Evolutionary conservation across 1,284 basidiomycete genomes (phyloP).

Genomic region (Xanthoconium separans): DNA sequence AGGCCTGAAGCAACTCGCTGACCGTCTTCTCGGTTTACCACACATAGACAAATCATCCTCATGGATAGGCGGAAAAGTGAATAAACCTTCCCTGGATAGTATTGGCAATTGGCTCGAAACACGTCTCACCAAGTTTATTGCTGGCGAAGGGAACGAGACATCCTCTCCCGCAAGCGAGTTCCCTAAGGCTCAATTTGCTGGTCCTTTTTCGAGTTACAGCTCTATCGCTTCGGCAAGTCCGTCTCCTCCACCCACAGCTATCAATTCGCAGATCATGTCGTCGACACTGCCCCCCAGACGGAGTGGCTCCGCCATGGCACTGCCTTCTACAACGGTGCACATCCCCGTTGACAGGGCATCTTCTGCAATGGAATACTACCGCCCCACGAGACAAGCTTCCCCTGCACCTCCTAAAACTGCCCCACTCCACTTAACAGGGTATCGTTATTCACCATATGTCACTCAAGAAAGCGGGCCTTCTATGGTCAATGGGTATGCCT

Average conservation of each 20-base stretch:
- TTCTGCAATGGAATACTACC: conserved; percentile 72
- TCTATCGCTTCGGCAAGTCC: conserved; percentile 85
- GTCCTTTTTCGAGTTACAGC: conserved; percentile 94
- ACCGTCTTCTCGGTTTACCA: conserved; percentile 78
- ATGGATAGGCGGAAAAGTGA: conserved; percentile 80
- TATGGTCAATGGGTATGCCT: conserved; percentile 29
- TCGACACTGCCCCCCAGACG: conserved; percentile 46
- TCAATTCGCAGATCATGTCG: conserved; percentile 43
- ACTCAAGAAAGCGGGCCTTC: conserved; percentile 29
- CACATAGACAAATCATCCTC: conserved; percentile 71
- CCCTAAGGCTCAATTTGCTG: conserved; percentile 50
- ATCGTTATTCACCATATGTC: conserved; percentile 32
- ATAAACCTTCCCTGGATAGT: conserved; percentile 88
- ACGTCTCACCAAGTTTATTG: conserved; percentile 95
- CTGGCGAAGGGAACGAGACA: conserved; percentile 73
- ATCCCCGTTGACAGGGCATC: conserved; percentile 65
- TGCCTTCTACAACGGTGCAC: conserved; percentile 44
- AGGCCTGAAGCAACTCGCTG: conserved; percentile 79
- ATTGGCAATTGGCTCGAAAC: conserved; percentile 94
- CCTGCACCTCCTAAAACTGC: conserved; percentile 39
- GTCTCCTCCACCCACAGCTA: conserved; percentile 64
- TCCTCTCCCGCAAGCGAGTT: conserved; percentile 39
- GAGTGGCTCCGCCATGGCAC: conserved; percentile 65
- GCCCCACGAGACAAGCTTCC: conserved; percentile 46
- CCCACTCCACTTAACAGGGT: conserved; percentile 24